Evolutionary conservation across 2,329 filamentous ascomycete genomes (phyloP), one percentile per base, ranked within the genome.

Genomic region (Microdochium bolleyi): DNA sequence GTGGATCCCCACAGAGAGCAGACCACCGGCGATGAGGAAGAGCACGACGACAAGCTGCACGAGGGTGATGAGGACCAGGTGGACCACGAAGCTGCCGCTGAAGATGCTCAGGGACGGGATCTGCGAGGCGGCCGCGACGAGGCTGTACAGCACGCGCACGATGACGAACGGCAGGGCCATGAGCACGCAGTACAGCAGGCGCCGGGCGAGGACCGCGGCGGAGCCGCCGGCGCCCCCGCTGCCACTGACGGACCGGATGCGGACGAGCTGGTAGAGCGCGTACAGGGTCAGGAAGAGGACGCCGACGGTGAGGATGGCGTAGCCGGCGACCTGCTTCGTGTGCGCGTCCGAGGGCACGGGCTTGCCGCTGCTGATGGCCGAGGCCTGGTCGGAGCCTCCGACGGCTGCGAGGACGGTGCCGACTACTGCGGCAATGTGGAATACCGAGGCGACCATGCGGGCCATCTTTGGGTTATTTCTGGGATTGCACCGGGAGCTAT

Each of bases 121-220:
- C 51, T 62, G 57, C 2, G 59, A 60, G 44, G 37, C 54, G 7
- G 59, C 50, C n/a, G 58, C 55, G 30, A 59, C 52, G 7, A 63
- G 54, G 9, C 53, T 56, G 48, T 63, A 63, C 24, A 63, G 53
- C 9, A 62, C 58, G 1, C 62, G 58, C 24, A 65, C 52, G 1
- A 61, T 60, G 19, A 61, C 50, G 14, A 60, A 59, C 3, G 57
- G 19, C 1, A 65, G 55, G 9, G 56, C 49, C 32, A 57, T 37
- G 22, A n/a, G 16, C 41, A 53, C 49, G 19, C 49, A 48, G 22
- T 13, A 16, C 1, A 60, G 55, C 16, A 60, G 52, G 55, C 58
- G 11, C 27, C 49, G 14, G 24, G 11, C 21, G 14, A 48, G 14
- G 24, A 30, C 21, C 14, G 55, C 21, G 3, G 34, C 34, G 9